A percentile compares a stretch with the other conserved stretches of the same genome.
Conservation (phyloP, 2,329 filamentous ascomycete genomes). For the Aspergillus ibericus region DNA sequence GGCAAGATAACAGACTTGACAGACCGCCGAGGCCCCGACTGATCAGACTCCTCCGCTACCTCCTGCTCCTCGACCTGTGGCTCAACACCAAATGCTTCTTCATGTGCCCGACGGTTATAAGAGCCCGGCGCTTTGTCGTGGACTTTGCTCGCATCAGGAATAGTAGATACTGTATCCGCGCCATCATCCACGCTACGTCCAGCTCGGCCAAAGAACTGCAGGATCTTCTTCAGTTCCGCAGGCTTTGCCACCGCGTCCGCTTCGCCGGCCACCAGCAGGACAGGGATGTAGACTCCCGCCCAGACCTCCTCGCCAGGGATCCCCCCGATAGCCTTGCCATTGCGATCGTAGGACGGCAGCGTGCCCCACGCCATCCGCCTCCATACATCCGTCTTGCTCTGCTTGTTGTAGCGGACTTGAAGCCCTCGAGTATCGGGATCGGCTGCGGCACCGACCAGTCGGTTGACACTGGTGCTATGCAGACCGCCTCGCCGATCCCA, state of each 20-base stretch:
- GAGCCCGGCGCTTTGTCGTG: slow-evolving; percentile 23
- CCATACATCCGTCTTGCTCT: slow-evolving; percentile 81
- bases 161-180: slow-evolving; percentile 24
- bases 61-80: slow-evolving; percentile 23
- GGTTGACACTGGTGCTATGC: slow-evolving; percentile 72
- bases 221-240: slow-evolving; percentile 68
- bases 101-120: slow-evolving; percentile 22
- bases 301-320: slow-evolving; percentile 70
- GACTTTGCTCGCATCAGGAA: slow-evolving; percentile 34
- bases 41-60: slow-evolving; percentile 1
- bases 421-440: slow-evolving; percentile 43
- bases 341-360: slow-evolving; percentile 59
- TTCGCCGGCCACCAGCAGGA: slow-evolving; percentile 77
- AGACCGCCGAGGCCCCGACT: slow-evolving; percentile 45
- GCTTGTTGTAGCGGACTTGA: slow-evolving; percentile 63
- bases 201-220: slow-evolving; percentile 39
- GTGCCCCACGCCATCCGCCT: slow-evolving; percentile 75
- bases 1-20: slow-evolving; percentile 72
- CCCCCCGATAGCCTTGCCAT: slow-evolving; percentile 58
- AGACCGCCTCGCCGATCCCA: slow-evolving; percentile 79
- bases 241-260: slow-evolving; percentile 75
- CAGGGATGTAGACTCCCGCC: slow-evolving; percentile 69
- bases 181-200: slow-evolving; percentile 25
- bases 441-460: slow-evolving; percentile 60
- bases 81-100: slow-evolving; percentile 30